phyloP scores from a whole-genome alignment of 2,329 filamentous ascomycete genomes.

The Chaetomiaceae sp. region DNA sequence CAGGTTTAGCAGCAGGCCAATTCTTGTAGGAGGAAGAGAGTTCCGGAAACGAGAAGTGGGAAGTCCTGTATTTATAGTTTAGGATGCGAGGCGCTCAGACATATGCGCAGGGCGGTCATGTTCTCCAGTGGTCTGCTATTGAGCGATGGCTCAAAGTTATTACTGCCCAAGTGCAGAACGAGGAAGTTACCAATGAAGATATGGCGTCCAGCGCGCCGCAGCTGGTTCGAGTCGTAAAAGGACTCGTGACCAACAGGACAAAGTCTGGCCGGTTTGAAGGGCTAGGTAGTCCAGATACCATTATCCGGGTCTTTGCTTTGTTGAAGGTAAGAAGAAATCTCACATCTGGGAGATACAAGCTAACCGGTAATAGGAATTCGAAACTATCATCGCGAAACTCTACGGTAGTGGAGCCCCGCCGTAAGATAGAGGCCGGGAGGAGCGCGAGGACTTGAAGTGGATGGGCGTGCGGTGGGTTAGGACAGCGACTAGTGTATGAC shows the following conservation, averaged over 20 bases:
- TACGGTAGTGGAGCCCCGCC: no score
- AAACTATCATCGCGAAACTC: no score
- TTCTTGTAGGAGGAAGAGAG: background rate
- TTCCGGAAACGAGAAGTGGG: background rate
- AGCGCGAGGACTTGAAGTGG: no score
- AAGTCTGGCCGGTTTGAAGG: background rate
- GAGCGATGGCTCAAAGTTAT: background rate
- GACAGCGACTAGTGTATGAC: no score
- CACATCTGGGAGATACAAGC: no score
- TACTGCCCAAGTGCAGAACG: background rate
- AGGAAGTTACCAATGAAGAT: background rate
- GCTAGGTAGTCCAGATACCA: background rate
- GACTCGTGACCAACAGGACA: background rate
- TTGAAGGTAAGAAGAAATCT: no score
- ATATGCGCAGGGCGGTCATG: background rate
- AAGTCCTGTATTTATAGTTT: background rate
- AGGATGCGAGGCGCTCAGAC: no score
- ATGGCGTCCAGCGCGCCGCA: background rate
- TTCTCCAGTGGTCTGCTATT: constrained; percentile 1
- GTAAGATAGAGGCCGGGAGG: no score
- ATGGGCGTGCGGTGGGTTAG: no score
- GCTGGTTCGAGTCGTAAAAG: background rate
- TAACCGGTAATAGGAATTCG: no score
- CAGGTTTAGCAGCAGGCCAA: background rate
- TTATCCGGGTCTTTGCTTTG: background rate